phyloP scores from a whole-genome alignment of 108 stramenopile species.

The Licmophora abbreviata region DNA sequence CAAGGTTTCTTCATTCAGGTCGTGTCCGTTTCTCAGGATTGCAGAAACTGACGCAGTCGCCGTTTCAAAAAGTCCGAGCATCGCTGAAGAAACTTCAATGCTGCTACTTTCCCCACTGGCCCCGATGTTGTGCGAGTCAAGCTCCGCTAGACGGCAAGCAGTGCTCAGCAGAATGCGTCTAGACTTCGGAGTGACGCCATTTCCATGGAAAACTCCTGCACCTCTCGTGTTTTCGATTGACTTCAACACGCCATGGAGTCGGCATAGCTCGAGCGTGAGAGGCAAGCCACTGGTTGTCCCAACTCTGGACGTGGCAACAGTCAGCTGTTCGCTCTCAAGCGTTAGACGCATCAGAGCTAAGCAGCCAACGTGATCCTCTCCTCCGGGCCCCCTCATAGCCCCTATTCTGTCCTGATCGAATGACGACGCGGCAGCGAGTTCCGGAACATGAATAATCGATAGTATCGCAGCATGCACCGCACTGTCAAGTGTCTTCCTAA shows the following conservation, averaged over 20 bases:
- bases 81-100: slow-evolving; percentile 17
- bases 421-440: slow-evolving; percentile 54
- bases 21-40: too few species aligned
- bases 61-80: too few species aligned
- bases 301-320: slow-evolving; percentile 6
- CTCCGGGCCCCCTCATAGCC: slow-evolving; percentile 75
- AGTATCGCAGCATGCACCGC: slow-evolving; percentile 29
- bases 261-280: slow-evolving; percentile 36
- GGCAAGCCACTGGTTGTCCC: slow-evolving; percentile 11
- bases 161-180: slow-evolving; percentile 56
- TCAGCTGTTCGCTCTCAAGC: slow-evolving; percentile 40
- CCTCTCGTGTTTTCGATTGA: slow-evolving; percentile 42
- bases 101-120: slow-evolving; percentile 2
- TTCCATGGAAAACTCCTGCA: slow-evolving; percentile 24
- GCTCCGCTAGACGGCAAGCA: slow-evolving; percentile 45
- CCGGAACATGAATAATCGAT: slow-evolving; percentile 51
- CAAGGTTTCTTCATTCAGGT: slow-evolving; percentile 24
- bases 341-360: slow-evolving; percentile 61
- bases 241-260: slow-evolving; percentile 40
- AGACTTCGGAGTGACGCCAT: slow-evolving; percentile 56
- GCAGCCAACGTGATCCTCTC: slow-evolving; percentile 55
- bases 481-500: slow-evolving; percentile 10
- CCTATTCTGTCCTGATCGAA: slow-evolving; percentile 69
- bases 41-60: too few species aligned
- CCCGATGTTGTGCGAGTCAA: slow-evolving; percentile 10